Evolutionary conservation across 2,329 filamentous ascomycete genomes (phyloP).

Genomic region (Juglanconis sp.): DNA sequence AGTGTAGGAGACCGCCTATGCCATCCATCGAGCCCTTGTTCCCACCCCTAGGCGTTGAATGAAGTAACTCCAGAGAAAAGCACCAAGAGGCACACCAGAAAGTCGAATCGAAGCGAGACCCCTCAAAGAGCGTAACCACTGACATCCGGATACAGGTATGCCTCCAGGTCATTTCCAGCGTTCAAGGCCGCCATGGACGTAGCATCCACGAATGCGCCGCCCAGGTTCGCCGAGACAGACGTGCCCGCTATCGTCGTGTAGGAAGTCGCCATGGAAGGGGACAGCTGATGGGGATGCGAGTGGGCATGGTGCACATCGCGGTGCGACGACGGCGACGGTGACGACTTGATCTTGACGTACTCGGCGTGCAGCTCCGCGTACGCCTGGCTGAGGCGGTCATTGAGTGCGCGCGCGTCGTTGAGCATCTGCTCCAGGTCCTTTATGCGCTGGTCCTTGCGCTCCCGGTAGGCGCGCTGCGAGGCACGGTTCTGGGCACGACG

Average conservation of each 20-base stretch:
- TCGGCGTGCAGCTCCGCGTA: slow-evolving; percentile 49
- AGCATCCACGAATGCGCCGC: slow-evolving; percentile 20
- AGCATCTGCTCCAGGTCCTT: slow-evolving; percentile 60
- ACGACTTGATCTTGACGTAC: slow-evolving; percentile 36
- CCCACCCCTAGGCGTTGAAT: no score
- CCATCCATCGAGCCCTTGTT: background rate
- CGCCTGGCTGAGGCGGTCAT: slow-evolving; percentile 52
- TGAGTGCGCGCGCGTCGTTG: slow-evolving; percentile 49
- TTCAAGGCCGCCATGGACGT: slow-evolving; percentile 18
- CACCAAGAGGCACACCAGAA: background rate
- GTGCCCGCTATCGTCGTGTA: slow-evolving; percentile 8
- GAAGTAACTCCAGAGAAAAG: background rate
- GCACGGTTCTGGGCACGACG: slow-evolving; percentile 59
- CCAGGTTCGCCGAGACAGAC: slow-evolving; percentile 4
- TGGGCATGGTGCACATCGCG: slow-evolving; percentile 26
- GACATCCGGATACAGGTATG: slow-evolving; percentile 30
- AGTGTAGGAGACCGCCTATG: background rate
- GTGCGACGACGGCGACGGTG: slow-evolving; percentile 3
- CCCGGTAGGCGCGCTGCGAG: slow-evolving; percentile 58
- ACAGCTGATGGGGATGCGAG: slow-evolving; percentile 23
- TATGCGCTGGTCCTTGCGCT: slow-evolving; percentile 63
- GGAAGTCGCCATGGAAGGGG: slow-evolving; percentile 14
- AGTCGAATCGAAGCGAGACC: background rate
- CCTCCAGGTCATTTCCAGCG: slow-evolving; percentile 27
- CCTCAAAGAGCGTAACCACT: slow-evolving; percentile 20